Percentiles rank a stretch among this genome's conserved stretches.
phyloP scores from a whole-genome alignment of 140 eudicot genomes.

The Flaveria floridana region DNA sequence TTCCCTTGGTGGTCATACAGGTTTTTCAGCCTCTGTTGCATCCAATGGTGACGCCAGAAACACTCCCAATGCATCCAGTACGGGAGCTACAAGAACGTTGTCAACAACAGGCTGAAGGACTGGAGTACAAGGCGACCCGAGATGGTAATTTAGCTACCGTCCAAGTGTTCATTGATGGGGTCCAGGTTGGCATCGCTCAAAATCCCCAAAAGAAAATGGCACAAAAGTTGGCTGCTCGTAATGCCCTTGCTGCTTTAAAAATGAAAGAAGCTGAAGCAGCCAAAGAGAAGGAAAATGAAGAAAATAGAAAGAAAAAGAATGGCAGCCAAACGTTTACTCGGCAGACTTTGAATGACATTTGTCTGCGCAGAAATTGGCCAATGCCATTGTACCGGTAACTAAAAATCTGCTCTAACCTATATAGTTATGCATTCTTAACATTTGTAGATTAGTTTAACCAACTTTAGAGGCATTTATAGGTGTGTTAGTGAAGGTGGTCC shows the following conservation, averaged over 20 bases:
- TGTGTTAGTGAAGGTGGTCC: slow-evolving; percentile 97
- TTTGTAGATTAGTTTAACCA: too few relatives aligned
- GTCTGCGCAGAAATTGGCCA: slow-evolving; percentile 98
- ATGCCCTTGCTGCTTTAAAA: slow-evolving; percentile 81
- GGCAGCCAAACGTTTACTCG: slow-evolving; percentile 83
- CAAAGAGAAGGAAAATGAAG: slow-evolving; percentile 44
- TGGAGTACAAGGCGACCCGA: slow-evolving; percentile 90
- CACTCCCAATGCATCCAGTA: slow-evolving; percentile 99
- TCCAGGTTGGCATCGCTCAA: slow-evolving; percentile 80
- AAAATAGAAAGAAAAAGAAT: slow-evolving; percentile 61
- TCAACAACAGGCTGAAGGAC: slow-evolving; percentile 98
- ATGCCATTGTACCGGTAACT: slow-evolving; percentile 86
- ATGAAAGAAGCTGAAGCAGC: slow-evolving; percentile 64
- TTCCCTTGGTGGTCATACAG: slow-evolving; percentile 34
- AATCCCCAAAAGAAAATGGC: slow-evolving; percentile 98
- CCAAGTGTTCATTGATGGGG: slow-evolving; percentile 78
- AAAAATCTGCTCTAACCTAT: not conserved
- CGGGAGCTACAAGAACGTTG: slow-evolving; percentile 97
- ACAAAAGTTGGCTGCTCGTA: slow-evolving; percentile 95
- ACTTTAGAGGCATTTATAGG: slow-evolving; percentile 36
- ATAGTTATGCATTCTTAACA: not conserved
- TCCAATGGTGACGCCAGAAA: slow-evolving; percentile 98
- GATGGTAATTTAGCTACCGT: slow-evolving; percentile 88
- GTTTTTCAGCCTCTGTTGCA: slow-evolving; percentile 88
- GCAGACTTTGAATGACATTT: slow-evolving; percentile 93